Evolutionary conservation across 495 filamentous ascomycete genomes (phyloP), one percentile per base, ranked within the genome.

Genomic region (Arthonia radiata): DNA sequence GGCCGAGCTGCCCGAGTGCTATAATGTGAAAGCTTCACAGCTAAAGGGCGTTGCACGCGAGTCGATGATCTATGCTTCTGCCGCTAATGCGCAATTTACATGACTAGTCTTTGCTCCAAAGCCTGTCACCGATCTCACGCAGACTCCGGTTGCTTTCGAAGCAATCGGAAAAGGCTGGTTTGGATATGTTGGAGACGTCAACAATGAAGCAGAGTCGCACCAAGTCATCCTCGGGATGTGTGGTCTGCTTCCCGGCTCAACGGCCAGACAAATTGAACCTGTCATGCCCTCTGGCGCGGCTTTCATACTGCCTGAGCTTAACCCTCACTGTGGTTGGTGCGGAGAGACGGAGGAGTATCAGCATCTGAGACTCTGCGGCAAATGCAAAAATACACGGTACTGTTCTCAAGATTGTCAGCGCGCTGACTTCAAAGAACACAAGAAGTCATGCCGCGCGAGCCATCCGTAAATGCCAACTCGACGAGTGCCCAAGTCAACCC

Each of bases 141-240:
- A 52, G 37, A 40, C 50, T 6, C 43, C 42, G 4, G 44, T 51
- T 16, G 49, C 37, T 17, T 45, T 41, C 12, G 34, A 39, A 10
- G 50, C 33, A 27, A 30, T 53, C 12, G 50, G 51, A 11, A 11
- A 28, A 11, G 52, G 52, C 8, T 46, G 36, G 35, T 27, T 60
- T n/a, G 46, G 44, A 12, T 57, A 57, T 33, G 36, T 54, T 31
- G 54, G 55, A 6, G 53, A 62, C 46, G 48, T 57, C 23, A 54
- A 57, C 31, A 40, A 34, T 1, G 54, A 56, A 41, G 34, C 41
- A 13, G 42, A 33, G 4, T 42, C 47, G 4, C 31, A 40, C 15
- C 22, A 28, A n/a, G 39, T 55, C 26, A 33, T 56, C 14, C 31
- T 59, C 34, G 42, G 47, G 29, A 41, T 56, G 37, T 48, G 47